These are phyloP conservation scores for Mycena belliarum DNA, from an alignment of 768 basidiomycete genomes.

Conservation along the genomic window DNA sequence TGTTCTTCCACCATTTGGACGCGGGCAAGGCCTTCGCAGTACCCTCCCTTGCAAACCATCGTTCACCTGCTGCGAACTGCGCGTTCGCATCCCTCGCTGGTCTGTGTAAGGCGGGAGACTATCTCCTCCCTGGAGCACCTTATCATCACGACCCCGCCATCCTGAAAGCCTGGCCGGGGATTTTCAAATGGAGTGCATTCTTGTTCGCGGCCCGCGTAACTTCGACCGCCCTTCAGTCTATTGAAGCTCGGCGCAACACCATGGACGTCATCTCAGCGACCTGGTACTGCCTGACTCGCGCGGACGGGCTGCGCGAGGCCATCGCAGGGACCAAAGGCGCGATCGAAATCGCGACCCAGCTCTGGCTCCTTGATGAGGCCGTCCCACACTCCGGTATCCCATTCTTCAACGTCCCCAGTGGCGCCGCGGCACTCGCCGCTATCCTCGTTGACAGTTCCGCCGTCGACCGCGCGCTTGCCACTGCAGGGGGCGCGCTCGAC, in stretches of 20 bases:
- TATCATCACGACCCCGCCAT: slow-evolving; percentile 25
- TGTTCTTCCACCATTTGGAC: slow-evolving; percentile 33
- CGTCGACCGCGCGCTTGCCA: slow-evolving; percentile 31
- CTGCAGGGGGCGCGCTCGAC: slow-evolving; percentile 29
- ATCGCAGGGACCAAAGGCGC: slow-evolving; percentile 33
- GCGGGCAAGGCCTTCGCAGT: slow-evolving; percentile 21
- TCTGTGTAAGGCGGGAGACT: slow-evolving; percentile 30
- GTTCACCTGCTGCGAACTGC: slow-evolving; percentile 25
- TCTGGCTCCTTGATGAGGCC: slow-evolving; percentile 35
- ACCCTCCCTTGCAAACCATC: slow-evolving; percentile 8
- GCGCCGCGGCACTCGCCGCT: slow-evolving; percentile 33
- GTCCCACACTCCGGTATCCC: slow-evolving; percentile 20
- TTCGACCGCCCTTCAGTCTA: slow-evolving; percentile 15
- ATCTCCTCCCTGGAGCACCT: slow-evolving; percentile 23
- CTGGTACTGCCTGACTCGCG: slow-evolving; percentile 31
- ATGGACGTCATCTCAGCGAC: slow-evolving; percentile 32
- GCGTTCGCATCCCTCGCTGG: slow-evolving; percentile 37
- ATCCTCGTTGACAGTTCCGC: slow-evolving; percentile 25
- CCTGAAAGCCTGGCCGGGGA: slow-evolving; percentile 34
- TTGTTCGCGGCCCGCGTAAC: slow-evolving; percentile 28
- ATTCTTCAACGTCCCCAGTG: slow-evolving; percentile 27
- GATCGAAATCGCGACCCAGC: slow-evolving; percentile 35
- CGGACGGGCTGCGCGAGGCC: slow-evolving; percentile 28
- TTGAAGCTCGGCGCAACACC: slow-evolving; percentile 20
- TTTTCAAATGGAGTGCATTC: slow-evolving; percentile 39